phyloP scores from a whole-genome alignment of 805 yeast genomes.

The Danielia oregonensis region DNA sequence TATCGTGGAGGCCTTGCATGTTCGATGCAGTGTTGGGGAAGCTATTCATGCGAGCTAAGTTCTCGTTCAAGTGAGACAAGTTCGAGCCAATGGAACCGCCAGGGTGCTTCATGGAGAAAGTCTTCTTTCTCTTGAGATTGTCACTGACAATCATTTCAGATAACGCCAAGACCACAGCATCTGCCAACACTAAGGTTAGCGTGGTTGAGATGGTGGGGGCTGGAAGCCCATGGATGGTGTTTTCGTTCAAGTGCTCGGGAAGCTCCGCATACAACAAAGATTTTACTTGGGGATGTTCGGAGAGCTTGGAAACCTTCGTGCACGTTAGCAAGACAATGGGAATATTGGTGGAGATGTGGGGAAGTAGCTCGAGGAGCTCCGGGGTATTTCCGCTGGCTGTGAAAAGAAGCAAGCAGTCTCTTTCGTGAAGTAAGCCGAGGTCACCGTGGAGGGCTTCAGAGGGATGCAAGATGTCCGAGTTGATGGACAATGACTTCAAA shows the following conservation, averaged over 20 bases:
- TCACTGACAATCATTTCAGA: slow-evolving; percentile 65
- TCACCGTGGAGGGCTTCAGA: slow-evolving; percentile 91
- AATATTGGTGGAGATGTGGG: slow-evolving; percentile 51
- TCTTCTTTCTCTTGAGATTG: slow-evolving; percentile 44
- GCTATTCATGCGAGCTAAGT: slow-evolving; percentile 10
- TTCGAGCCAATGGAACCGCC: slow-evolving; percentile 83
- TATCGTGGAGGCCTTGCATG: slow-evolving; percentile 6
- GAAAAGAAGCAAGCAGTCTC: slow-evolving; percentile 59
- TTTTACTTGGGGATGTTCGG: slow-evolving; percentile 46
- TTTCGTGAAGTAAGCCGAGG: slow-evolving; percentile 62
- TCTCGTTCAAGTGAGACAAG: slow-evolving; percentile 33
- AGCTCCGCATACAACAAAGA: slow-evolving; percentile 60
- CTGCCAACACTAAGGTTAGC: slow-evolving; percentile 69
- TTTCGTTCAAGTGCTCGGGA: slow-evolving; percentile 56
- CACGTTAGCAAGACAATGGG: slow-evolving; percentile 66
- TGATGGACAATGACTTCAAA: slow-evolving; percentile 71
- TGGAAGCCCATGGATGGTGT: slow-evolving; percentile 67
- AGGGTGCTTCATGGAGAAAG: slow-evolving; percentile 76
- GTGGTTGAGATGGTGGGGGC: slow-evolving; percentile 90
- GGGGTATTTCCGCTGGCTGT: slow-evolving; percentile 84
- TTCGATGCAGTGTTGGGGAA: slow-evolving; percentile 5
- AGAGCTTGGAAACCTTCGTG: slow-evolving; percentile 50
- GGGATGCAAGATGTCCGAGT: slow-evolving; percentile 69
- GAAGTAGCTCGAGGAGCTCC: slow-evolving; percentile 57
- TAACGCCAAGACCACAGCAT: slow-evolving; percentile 71